Conservation (phyloP, 2,329 filamentous ascomycete species). For the Dactylellina sp. region DNA sequence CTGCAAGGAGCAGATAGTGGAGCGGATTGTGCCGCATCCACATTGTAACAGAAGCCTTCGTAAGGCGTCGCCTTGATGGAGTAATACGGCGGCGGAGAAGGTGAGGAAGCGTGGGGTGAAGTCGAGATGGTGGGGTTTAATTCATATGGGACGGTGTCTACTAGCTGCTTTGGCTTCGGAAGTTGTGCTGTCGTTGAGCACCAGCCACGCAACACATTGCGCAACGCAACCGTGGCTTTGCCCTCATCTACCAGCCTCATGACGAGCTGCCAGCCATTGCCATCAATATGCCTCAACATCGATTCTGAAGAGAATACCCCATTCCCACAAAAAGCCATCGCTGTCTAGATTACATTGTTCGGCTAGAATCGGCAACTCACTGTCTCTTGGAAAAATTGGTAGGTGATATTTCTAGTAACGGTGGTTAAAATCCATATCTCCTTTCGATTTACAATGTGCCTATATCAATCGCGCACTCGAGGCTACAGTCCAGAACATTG, state of each 20-base stretch:
- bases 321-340: background rate
- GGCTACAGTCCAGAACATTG: background rate
- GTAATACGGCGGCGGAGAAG: slow-evolving; percentile 15
- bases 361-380: background rate
- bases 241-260: background rate
- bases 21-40: slow-evolving; percentile 53
- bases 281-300: slow-evolving; percentile 8
- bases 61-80: slow-evolving; percentile 17
- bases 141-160: slow-evolving; percentile 4
- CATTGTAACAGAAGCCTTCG: slow-evolving; percentile 41
- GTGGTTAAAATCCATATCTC: slow-evolving; percentile 18
- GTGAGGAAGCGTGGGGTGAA: slow-evolving; percentile 24
- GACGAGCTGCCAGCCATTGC: too few relatives aligned
- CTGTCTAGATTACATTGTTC: background rate
- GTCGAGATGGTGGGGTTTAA: slow-evolving; percentile 42
- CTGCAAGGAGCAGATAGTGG: slow-evolving; percentile 57
- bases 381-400: background rate
- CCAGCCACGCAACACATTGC: slow-evolving; percentile 36
- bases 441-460: background rate
- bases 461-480: background rate
- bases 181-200: slow-evolving; percentile 46
- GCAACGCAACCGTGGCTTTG: slow-evolving; percentile 11
- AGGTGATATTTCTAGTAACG: background rate
- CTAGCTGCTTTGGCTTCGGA: slow-evolving; percentile 31
- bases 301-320: background rate